Conservation (phyloP, 176 grass and related monocot genomes). For the Canna indica region DNA sequence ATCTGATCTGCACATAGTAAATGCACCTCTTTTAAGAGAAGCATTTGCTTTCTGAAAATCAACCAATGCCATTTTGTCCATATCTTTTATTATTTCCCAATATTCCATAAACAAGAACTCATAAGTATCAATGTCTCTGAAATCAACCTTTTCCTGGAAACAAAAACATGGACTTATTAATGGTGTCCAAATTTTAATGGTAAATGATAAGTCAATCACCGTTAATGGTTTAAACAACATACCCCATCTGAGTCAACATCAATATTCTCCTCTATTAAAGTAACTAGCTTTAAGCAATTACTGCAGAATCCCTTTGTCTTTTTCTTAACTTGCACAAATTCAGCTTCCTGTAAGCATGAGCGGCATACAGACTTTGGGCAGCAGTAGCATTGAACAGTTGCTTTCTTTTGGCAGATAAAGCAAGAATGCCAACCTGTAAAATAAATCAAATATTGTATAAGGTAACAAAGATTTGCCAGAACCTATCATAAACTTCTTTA, state of each 20-base stretch:
- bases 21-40: constrained; percentile 35
- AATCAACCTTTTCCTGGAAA: constrained; percentile 37
- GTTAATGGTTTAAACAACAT: neutral
- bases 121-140: constrained; percentile 23
- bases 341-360: constrained; percentile 43
- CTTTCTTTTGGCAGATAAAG: constrained; percentile 37
- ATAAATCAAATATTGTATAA: neutral
- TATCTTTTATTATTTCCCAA: constrained; percentile 58
- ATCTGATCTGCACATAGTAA: constrained; percentile 33
- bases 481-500: neutral
- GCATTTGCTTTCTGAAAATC: constrained; percentile 49
- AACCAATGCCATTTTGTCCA: constrained; percentile 34
- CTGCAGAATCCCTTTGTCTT: constrained; percentile 63
- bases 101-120: constrained; percentile 54
- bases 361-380: constrained; percentile 64
- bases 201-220: neutral
- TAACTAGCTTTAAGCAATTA: constrained; percentile 38
- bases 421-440: constrained; percentile 68
- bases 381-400: constrained; percentile 52
- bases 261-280: constrained; percentile 25
- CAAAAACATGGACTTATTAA: neutral
- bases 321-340: constrained; percentile 48
- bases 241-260: constrained; percentile 27
- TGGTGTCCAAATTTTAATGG: neutral
- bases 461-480: neutral